A percentile compares a stretch with the other conserved stretches of the same genome.
These are phyloP conservation scores for Populus deltoides DNA, from an alignment of 345 rosid genomes.

Conservation along the genomic window DNA sequence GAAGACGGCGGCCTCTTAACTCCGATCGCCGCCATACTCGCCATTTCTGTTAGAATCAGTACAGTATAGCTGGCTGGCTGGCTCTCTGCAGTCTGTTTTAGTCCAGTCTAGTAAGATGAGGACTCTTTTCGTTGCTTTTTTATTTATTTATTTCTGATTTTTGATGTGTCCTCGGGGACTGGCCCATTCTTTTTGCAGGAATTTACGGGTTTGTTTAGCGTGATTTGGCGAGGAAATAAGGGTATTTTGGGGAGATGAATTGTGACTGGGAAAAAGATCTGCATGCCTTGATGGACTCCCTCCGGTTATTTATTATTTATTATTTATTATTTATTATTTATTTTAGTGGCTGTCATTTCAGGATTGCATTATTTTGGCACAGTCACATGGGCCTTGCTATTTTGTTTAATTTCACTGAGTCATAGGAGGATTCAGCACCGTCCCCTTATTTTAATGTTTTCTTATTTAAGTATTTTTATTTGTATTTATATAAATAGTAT, in stretches of 20 bases:
- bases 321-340: not conserved
- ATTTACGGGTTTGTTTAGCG: constrained; percentile 13
- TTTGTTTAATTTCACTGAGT: not conserved
- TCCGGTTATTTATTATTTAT: not conserved
- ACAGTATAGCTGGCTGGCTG: not conserved
- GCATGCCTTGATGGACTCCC: not conserved
- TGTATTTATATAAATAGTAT: not conserved
- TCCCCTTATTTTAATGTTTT: not conserved
- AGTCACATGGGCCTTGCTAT: constrained; percentile 17
- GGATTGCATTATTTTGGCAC: not conserved
- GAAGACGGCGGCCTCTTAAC: constrained; percentile 31
- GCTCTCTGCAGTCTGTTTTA: not conserved
- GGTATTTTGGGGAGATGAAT: not conserved
- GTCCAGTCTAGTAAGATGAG: too few relatives aligned
- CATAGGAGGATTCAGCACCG: constrained; percentile 1
- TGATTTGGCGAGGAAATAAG: not conserved
- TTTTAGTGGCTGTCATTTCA: constrained; percentile 6
- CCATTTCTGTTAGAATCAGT: constrained; percentile 29
- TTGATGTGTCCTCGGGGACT: constrained; percentile 21
- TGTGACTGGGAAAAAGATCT: not conserved
- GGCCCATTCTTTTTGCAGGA: constrained; percentile 13
- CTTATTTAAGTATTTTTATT: not conserved
- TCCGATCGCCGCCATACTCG: constrained; percentile 52
- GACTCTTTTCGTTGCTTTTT: not conserved
- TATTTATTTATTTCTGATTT: not conserved